Conservation (phyloP, 306 rosid species). For the Acacia crassicarpa region DNA sequence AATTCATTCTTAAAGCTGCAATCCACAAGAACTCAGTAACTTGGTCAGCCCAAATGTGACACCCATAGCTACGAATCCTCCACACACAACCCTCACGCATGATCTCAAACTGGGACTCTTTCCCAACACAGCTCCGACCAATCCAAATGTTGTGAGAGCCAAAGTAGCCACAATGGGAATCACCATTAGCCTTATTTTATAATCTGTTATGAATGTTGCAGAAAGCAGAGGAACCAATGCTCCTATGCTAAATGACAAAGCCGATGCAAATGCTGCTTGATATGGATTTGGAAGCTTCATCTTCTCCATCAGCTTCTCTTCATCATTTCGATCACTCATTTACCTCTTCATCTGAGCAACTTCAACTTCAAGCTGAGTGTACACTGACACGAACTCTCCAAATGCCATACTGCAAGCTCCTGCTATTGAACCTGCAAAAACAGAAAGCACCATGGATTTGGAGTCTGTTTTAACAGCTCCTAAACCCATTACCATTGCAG, state of each 20-base stretch:
- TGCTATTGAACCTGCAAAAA: slow-evolving; percentile 39
- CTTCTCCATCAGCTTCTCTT: slow-evolving; percentile 12
- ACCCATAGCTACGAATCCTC: slow-evolving; percentile 42
- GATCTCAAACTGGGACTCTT: slow-evolving; percentile 6
- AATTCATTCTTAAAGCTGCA: not conserved
- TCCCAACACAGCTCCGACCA: slow-evolving; percentile 26
- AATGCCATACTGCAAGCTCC: slow-evolving; percentile 43
- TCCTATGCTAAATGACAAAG: slow-evolving; percentile 18
- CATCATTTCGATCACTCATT: not conserved
- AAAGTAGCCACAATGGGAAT: slow-evolving; percentile 25
- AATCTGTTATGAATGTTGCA: slow-evolving; percentile 17
- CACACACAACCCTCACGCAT: slow-evolving; percentile 30
- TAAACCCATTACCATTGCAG: slow-evolving; percentile 36
- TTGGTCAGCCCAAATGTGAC: slow-evolving; percentile 37
- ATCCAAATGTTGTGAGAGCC: slow-evolving; percentile 34
- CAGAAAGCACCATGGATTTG: slow-evolving; percentile 32
- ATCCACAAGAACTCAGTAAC: slow-evolving; percentile 5
- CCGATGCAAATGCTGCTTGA: slow-evolving; percentile 36
- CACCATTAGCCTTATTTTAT: slow-evolving; percentile 25
- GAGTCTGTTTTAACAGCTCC: slow-evolving; percentile 36
- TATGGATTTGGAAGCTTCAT: slow-evolving; percentile 29
- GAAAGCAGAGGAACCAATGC: slow-evolving; percentile 27
- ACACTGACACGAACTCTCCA: slow-evolving; percentile 44
- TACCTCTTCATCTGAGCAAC: slow-evolving; percentile 19
- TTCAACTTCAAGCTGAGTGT: slow-evolving; percentile 39